phyloP scores from a whole-genome alignment of 148 eudicot genomes.

The Rhododendron henanense region DNA sequence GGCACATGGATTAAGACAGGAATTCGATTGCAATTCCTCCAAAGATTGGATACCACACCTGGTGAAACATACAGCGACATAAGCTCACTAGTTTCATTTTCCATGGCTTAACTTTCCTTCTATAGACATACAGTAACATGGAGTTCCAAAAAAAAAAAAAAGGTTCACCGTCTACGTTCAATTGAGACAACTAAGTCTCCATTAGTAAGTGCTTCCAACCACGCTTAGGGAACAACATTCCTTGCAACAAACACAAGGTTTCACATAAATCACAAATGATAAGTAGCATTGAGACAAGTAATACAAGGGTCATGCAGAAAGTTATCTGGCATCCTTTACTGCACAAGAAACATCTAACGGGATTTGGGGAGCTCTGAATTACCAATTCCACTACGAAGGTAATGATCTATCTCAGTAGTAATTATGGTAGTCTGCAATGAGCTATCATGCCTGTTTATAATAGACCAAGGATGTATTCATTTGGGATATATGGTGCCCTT shows the following conservation, averaged over 20 bases:
- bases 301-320: neutral
- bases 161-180: neutral
- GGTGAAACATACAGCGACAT: neutral
- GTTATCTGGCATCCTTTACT: neutral
- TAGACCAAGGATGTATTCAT: neutral
- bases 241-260: neutral
- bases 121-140: neutral
- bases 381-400: neutral
- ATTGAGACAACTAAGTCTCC: neutral
- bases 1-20: neutral
- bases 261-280: neutral
- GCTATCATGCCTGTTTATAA: neutral
- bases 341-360: no score
- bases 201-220: neutral
- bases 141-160: neutral
- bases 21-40: neutral
- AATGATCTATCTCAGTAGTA: neutral
- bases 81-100: neutral
- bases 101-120: neutral
- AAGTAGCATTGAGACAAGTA: neutral
- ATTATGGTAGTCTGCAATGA: neutral
- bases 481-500: neutral
- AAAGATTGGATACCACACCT: neutral
- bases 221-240: neutral
- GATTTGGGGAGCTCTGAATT: neutral